phyloP scores from a whole-genome alignment of 148 eudicot genomes.

The Chenopodium album region DNA sequence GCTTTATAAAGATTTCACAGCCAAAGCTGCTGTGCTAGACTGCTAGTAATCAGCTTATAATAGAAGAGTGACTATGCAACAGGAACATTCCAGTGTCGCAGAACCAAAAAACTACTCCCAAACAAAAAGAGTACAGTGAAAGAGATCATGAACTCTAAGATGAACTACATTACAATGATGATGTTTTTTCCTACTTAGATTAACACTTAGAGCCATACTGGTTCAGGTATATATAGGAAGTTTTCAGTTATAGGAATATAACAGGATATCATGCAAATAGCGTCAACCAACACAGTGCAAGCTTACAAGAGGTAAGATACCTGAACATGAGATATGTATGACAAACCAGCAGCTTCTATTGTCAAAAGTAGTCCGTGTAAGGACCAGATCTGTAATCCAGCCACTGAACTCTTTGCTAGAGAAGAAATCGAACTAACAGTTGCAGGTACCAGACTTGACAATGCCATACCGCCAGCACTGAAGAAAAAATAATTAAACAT shows the following conservation, averaged over 20 bases:
- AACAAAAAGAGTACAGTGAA: neutral
- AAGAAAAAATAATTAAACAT: slow-evolving; percentile 25
- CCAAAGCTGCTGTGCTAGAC: neutral
- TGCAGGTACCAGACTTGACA: slow-evolving; percentile 89
- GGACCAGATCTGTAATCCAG: slow-evolving; percentile 85
- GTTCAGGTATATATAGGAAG: neutral
- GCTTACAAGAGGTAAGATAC: slow-evolving; percentile 35
- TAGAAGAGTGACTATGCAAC: neutral
- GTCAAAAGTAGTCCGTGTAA: slow-evolving; percentile 94
- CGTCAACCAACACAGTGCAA: neutral
- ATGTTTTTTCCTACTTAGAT: neutral
- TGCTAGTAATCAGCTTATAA: neutral
- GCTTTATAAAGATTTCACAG: neutral
- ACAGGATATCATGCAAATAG: slow-evolving; percentile 8
- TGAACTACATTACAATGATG: neutral
- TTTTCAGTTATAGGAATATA: neutral
- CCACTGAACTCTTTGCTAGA: slow-evolving; percentile 73
- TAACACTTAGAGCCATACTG: neutral
- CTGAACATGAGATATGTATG: slow-evolving; percentile 94
- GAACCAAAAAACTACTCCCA: neutral
- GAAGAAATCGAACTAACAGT: slow-evolving; percentile 80
- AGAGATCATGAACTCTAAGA: neutral
- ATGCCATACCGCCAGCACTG: slow-evolving; percentile 99
- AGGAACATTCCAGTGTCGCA: neutral
- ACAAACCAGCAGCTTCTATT: slow-evolving; percentile 92